phyloP scores from a whole-genome alignment of 2,329 filamentous ascomycete genomes.

The Ambrosiella beaveri region DNA sequence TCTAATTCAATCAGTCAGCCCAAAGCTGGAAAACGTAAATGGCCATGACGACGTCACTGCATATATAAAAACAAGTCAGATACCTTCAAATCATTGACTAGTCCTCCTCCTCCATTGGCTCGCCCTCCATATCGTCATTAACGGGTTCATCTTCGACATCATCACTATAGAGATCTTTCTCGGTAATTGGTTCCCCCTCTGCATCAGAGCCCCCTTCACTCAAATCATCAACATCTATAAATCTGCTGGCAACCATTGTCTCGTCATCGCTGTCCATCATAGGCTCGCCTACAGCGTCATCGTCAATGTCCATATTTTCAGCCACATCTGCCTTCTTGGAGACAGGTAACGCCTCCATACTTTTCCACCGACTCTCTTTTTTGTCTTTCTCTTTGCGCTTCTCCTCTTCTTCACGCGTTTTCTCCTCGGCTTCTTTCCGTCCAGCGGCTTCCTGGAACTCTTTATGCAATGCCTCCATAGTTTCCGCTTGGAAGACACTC shows the following conservation, averaged over 20 bases:
- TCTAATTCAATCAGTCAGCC: too few species aligned
- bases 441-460: conserved; percentile 39
- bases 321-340: conserved; percentile 19
- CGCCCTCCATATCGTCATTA: conserved; percentile 18
- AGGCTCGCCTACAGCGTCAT: conserved; percentile 32
- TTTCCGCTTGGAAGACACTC: conserved; percentile 57
- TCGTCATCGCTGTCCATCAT: conserved; percentile 30
- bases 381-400: conserved; percentile 16
- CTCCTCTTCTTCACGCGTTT: conserved; percentile 16
- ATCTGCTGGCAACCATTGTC: conserved; percentile 18
- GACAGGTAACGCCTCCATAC: conserved; percentile 24
- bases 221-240: not conserved
- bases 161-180: conserved; percentile 19
- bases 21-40: not conserved
- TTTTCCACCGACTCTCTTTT: conserved; percentile 32
- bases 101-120: conserved; percentile 22
- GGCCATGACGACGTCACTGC: conserved; percentile 24
- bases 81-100: not conserved
- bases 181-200: conserved; percentile 20
- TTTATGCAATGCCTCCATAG: conserved; percentile 51
- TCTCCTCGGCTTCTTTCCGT: conserved; percentile 22
- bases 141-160: conserved; percentile 27
- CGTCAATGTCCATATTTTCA: conserved; percentile 25
- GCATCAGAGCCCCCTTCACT: conserved; percentile 3
- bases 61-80: not conserved